Conservation (phyloP, 139 green algal genomes). For the Volvox africanus region DNA sequence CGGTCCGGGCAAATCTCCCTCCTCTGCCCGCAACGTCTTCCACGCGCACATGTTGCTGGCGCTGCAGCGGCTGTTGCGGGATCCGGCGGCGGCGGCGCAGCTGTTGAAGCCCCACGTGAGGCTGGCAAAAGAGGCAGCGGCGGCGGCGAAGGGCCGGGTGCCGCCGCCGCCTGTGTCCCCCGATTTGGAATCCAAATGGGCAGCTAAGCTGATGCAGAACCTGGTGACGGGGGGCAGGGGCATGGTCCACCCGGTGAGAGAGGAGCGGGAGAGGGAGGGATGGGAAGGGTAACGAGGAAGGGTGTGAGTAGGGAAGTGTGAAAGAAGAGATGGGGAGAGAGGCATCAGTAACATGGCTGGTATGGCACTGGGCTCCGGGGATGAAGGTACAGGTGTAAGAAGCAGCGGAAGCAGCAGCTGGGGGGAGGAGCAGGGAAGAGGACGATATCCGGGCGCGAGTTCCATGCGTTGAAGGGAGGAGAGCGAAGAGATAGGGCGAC, state of each 20-base stretch:
- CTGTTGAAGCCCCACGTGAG: background rate
- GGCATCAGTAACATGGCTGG: background rate
- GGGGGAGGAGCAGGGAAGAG: too few relatives aligned
- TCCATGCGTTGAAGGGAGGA: background rate
- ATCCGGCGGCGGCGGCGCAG: background rate
- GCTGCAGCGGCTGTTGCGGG: slow-evolving; percentile 13
- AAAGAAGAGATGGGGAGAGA: background rate
- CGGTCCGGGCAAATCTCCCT: background rate
- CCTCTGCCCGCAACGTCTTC: background rate
- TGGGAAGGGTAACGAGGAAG: background rate
- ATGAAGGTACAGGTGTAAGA: background rate
- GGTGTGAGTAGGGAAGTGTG: background rate
- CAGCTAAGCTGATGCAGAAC: background rate
- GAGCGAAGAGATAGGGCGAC: background rate
- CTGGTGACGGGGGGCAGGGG: background rate
- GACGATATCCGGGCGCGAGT: background rate
- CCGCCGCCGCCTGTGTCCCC: background rate
- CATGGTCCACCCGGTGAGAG: slow-evolving; percentile 11
- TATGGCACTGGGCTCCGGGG: too few relatives aligned
- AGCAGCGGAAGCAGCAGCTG: background rate
- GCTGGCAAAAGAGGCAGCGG: background rate
- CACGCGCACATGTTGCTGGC: background rate
- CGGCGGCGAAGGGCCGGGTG: background rate
- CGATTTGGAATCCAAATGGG: background rate
- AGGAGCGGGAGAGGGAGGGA: background rate